phyloP scores from a whole-genome alignment of 208 protist genomes.

The Leishmania lainsoni region DNA sequence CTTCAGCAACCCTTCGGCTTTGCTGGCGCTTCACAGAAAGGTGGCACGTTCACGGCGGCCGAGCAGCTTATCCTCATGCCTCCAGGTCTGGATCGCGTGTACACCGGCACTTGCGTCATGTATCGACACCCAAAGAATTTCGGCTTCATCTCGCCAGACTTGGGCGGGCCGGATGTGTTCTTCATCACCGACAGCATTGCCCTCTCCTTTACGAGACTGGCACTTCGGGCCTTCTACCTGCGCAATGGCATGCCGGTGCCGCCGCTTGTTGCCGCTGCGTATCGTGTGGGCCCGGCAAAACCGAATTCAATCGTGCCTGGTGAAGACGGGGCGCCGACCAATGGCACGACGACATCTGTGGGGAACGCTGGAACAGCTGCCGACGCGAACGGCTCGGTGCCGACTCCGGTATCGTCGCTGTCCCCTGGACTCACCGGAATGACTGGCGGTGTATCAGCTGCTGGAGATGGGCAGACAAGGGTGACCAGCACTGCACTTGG shows the following conservation, averaged over 20 bases:
- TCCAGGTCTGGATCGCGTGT: conserved; percentile 50
- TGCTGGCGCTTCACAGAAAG: neutral
- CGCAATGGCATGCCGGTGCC: conserved; percentile 29
- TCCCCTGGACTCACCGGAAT: neutral
- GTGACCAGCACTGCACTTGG: neutral
- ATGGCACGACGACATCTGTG: neutral
- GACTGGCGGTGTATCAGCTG: neutral
- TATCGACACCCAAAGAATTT: conserved; percentile 68
- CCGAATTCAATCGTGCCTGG: too few species aligned
- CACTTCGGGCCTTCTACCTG: conserved; percentile 51
- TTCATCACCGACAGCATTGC: conserved; percentile 65
- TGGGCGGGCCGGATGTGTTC: conserved; percentile 84
- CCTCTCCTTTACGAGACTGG: conserved; percentile 68
- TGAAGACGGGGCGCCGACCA: neutral
- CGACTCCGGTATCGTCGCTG: neutral
- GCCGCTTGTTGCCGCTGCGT: conserved; percentile 15
- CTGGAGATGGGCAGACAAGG: neutral
- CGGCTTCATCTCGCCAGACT: conserved; percentile 74
- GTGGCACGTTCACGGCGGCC: conserved; percentile 40
- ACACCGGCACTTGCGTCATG: conserved; percentile 66
- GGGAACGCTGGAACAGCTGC: neutral
- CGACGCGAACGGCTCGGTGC: neutral
- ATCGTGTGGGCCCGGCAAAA: neutral
- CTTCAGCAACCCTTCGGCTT: neutral
- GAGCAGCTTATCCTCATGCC: conserved; percentile 77